Evolutionary conservation across 148 eudicot genomes (phyloP).

Genomic region (Amaranthus cruentus): DNA sequence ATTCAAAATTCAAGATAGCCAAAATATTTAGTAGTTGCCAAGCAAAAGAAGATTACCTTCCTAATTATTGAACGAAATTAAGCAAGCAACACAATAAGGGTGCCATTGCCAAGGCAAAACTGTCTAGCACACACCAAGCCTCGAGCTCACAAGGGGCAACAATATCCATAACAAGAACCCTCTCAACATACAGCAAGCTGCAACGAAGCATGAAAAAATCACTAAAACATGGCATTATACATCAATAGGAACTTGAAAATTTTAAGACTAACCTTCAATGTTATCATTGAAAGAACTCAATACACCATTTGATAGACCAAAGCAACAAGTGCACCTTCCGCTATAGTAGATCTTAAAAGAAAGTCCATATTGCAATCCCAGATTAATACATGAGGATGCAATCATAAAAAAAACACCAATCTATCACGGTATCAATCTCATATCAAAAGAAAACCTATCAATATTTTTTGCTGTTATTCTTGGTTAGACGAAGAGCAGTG

Average conservation of each 20-base stretch:
- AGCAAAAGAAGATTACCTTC: too few species aligned
- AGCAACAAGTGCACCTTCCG: conserved; percentile 96
- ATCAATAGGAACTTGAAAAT: conserved; percentile 5
- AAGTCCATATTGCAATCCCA: conserved; percentile 82
- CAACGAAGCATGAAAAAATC: conserved; percentile 23
- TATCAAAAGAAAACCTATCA: not conserved
- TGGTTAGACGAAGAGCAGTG: too few species aligned
- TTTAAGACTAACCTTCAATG: conserved; percentile 71
- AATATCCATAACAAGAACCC: too few species aligned
- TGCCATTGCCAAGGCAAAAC: too few species aligned
- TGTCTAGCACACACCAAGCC: too few species aligned
- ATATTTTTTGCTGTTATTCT: too few species aligned
- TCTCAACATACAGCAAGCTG: conserved; percentile 52
- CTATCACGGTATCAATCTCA: not conserved
- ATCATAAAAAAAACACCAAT: not conserved
- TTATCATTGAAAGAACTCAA: conserved; percentile 97
- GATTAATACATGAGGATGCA: not conserved
- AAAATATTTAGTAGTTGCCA: too few species aligned
- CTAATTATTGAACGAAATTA: too few species aligned
- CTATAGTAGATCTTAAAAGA: conserved; percentile 57
- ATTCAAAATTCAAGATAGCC: too few species aligned
- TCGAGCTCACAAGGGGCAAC: too few species aligned
- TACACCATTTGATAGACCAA: conserved; percentile 96
- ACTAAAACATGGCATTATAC: conserved; percentile 10
- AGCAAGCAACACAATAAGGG: too few species aligned